Evolutionary conservation across 2,329 filamentous ascomycete species (phyloP), one percentile per base, ranked within the genome.

Genomic region (Stagonosporopsis cucurbitacearum): DNA sequence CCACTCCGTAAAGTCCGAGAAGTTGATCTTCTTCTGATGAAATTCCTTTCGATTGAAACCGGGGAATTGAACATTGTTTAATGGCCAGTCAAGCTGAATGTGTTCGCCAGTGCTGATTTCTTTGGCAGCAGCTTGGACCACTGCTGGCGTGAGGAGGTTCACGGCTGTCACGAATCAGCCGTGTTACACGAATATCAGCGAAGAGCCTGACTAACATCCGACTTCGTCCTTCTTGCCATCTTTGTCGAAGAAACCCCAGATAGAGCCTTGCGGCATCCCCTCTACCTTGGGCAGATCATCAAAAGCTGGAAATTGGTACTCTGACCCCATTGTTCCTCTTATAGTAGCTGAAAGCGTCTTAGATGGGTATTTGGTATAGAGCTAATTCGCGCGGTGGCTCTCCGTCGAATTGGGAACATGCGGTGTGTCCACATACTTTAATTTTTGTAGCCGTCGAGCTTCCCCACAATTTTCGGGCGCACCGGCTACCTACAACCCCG

Each of bases 41-140:
- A 80, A 81, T 8, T 80, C 78, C 30, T 80, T 78, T 2, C 84
- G 78, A 39, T 79, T 79, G 60, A 85, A 81, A 57, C 82, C 81
- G 1, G 83, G 81, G 60, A 81, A 78, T 54, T 86, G 82, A 2
- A 85, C 71, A 62, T 86, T 85, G 19, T 78, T 80, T 57, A 86
- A 66, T 22, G 83, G 80, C 84, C 84, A 86, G 23, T 79, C 79
- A 35, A 86, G 75, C 9, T 80, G 80, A 22, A 85, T 78, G 28
- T 82, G 77, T 19, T 75, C 74, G 12, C 84, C 84, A 0, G 79
- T 81, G 35, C 74, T 76, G 62, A 86, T 85, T 61, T 83, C 80
- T 5, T 75, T 73, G 4, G 75, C 72, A 2, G 84, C 83, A 0
- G 81, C 77, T 20, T 75, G 73, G 3, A 86, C 81, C 1, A 81